Evolutionary conservation across 768 basidiomycete genomes (phyloP).

Genomic region (Termitomyces sp.): DNA sequence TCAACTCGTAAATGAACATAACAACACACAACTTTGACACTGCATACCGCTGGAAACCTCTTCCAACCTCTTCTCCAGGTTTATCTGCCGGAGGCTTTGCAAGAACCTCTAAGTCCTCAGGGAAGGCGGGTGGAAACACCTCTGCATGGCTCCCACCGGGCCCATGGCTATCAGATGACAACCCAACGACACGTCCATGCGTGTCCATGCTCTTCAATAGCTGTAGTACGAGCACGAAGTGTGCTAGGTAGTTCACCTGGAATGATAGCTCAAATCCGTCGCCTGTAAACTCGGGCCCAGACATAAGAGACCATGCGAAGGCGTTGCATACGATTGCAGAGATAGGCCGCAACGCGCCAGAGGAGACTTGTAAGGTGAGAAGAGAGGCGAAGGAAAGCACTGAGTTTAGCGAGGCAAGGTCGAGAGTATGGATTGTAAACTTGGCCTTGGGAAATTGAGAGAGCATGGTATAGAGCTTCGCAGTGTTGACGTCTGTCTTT

Average conservation of each 20-base stretch:
- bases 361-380: background rate
- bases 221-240: slow-evolving; percentile 2
- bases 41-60: slow-evolving; percentile 6
- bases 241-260: slow-evolving; percentile 2
- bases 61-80: slow-evolving; percentile 1
- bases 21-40: slow-evolving; percentile 8
- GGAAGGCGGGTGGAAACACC: slow-evolving; percentile 3
- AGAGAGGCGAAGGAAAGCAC: background rate
- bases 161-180: slow-evolving; percentile 6
- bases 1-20: slow-evolving; percentile 5
- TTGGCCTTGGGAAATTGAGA: background rate
- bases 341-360: background rate
- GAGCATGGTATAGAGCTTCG: background rate
- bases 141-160: slow-evolving; percentile 2
- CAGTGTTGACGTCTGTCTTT: background rate
- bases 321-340: slow-evolving; percentile 5
- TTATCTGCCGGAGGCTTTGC: background rate
- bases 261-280: slow-evolving; percentile 3
- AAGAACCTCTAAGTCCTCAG: background rate
- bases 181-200: slow-evolving; percentile 2
- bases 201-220: slow-evolving; percentile 1
- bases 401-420: slow-evolving; percentile 1
- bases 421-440: slow-evolving; percentile 1
- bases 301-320: slow-evolving; percentile 9
- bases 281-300: background rate